Evolutionary conservation across 352 stramenopile species (phyloP).

Genomic region (Phytopythium delawarense): DNA sequence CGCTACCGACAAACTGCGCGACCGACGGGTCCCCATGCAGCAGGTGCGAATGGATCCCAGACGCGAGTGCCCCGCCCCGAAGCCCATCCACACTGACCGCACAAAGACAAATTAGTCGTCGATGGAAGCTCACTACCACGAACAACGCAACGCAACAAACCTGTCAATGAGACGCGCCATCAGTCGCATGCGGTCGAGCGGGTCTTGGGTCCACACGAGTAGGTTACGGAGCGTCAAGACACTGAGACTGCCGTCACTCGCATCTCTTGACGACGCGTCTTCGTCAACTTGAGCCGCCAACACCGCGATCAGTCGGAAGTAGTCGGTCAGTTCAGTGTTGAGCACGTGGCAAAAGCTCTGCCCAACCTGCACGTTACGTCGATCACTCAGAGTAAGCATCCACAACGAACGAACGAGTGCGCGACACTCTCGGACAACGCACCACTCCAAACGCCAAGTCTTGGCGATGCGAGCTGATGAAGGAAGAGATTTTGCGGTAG

Average conservation of each 20-base stretch:
- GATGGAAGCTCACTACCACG: neutral
- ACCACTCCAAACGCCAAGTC: slow-evolving; percentile 75
- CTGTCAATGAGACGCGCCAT: slow-evolving; percentile 89
- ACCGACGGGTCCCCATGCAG: slow-evolving; percentile 88
- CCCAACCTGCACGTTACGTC: slow-evolving; percentile 41
- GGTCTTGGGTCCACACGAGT: slow-evolving; percentile 88
- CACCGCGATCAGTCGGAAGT: slow-evolving; percentile 92
- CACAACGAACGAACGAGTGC: neutral
- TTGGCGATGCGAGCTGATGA: slow-evolving; percentile 71
- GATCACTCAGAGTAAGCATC: slow-evolving; percentile 3
- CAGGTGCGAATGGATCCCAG: slow-evolving; percentile 88
- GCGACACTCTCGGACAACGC: slow-evolving; percentile 9
- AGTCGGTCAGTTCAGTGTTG: slow-evolving; percentile 89
- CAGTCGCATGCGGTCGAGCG: slow-evolving; percentile 82
- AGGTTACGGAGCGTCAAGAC: slow-evolving; percentile 87
- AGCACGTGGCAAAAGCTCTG: slow-evolving; percentile 90
- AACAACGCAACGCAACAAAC: slow-evolving; percentile 16
- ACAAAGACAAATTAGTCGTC: neutral
- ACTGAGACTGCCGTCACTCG: slow-evolving; percentile 29
- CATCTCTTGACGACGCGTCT: slow-evolving; percentile 59
- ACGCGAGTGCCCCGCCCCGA: slow-evolving; percentile 85
- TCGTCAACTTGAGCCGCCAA: slow-evolving; percentile 88
- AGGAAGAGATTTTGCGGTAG: slow-evolving; percentile 81
- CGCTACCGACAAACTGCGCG: slow-evolving; percentile 62
- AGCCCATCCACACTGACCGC: slow-evolving; percentile 66